A percentile compares a stretch with the other conserved stretches of the same genome.
These are phyloP conservation scores for Akanthomyces dipterigenus DNA, from an alignment of 2,329 filamentous ascomycete species.

Conservation along the genomic window DNA sequence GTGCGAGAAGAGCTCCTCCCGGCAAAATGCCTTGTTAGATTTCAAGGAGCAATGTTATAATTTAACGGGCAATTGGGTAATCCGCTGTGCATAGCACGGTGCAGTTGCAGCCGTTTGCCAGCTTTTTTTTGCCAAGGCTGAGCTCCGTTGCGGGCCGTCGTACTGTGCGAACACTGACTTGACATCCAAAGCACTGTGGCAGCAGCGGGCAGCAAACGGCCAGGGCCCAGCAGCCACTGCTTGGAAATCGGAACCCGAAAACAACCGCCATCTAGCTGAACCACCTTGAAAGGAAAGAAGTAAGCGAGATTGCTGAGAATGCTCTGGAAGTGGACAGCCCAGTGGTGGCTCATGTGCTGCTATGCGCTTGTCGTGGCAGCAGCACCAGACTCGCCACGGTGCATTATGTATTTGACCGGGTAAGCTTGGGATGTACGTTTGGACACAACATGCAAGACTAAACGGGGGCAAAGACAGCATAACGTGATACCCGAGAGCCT, in stretches of 20 bases:
- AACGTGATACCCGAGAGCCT: constrained; percentile 30
- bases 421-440: constrained; percentile 17
- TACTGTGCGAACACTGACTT: constrained; percentile 2
- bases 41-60: too few species aligned
- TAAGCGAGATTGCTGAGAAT: not conserved
- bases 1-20: not conserved
- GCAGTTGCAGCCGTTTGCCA: not conserved
- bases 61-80: not conserved
- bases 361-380: not conserved
- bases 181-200: not conserved
- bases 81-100: not conserved
- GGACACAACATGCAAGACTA: not conserved
- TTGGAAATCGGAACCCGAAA: not conserved
- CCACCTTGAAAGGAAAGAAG: not conserved
- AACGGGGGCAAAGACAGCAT: constrained; percentile 36
- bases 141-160: not conserved
- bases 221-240: not conserved
- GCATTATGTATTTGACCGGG: constrained; percentile 42
- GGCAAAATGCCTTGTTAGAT: not conserved
- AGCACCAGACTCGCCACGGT: not conserved
- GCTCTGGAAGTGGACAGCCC: not conserved
- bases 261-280: not conserved
- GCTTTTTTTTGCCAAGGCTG: not conserved
- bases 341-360: not conserved
- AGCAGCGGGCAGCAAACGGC: not conserved